Evolutionary conservation across 176 grass and related monocot species (phyloP).

Genomic region (Leersia perrieri): DNA sequence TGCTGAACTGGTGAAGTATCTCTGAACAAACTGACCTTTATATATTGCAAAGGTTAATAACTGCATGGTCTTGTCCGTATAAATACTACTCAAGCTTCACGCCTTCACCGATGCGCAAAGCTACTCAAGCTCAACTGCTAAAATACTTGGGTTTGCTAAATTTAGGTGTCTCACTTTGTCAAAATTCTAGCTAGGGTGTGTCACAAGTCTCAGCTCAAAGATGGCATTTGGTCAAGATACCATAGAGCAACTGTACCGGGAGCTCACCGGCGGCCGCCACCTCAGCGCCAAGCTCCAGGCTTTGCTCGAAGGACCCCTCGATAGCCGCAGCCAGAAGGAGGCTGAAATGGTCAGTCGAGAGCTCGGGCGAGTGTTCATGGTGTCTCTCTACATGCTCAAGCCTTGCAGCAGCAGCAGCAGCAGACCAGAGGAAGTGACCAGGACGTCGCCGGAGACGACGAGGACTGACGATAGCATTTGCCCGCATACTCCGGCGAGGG

Average conservation of each 20-base stretch:
- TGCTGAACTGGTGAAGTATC: neutral
- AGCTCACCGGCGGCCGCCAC: slow-evolving; percentile 31
- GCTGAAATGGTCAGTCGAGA: slow-evolving; percentile 23
- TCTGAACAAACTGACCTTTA: neutral
- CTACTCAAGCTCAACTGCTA: neutral
- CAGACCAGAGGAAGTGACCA: neutral
- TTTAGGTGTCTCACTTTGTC: neutral
- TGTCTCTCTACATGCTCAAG: slow-evolving; percentile 30
- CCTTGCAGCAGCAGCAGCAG: neutral
- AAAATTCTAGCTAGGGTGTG: neutral
- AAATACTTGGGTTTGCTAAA: neutral
- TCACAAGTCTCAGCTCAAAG: neutral
- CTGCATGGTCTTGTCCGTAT: slow-evolving; percentile 9
- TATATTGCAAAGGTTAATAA: neutral
- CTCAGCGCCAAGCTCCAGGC: slow-evolving; percentile 15
- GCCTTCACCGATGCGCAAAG: neutral
- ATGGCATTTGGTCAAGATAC: slow-evolving; percentile 33
- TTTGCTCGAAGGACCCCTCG: slow-evolving; percentile 27
- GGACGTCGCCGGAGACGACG: neutral
- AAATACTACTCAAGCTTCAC: slow-evolving; percentile 10
- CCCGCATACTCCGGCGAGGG: neutral
- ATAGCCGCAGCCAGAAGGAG: slow-evolving; percentile 6
- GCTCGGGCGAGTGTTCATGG: slow-evolving; percentile 38
- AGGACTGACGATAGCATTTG: neutral
- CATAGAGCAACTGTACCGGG: neutral